These are phyloP conservation scores for Glarea lozoyensis DNA, from an alignment of 495 filamentous ascomycete genomes.

Conservation along the genomic window DNA sequence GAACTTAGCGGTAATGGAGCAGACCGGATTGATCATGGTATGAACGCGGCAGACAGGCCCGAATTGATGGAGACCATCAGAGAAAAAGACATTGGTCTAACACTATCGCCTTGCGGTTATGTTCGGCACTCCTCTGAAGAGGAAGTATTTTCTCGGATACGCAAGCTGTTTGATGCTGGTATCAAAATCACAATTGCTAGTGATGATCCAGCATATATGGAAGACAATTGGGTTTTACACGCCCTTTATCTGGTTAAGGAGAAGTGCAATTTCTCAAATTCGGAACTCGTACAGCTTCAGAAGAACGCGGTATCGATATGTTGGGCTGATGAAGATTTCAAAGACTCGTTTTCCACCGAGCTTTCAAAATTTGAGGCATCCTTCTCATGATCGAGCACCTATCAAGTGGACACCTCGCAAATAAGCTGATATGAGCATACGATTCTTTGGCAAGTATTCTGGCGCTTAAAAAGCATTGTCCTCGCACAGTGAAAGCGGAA, in stretches of 20 bases:
- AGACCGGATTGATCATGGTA: slow-evolving; percentile 56
- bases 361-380: neutral
- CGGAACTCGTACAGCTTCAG: slow-evolving; percentile 5
- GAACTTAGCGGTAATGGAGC: slow-evolving; percentile 39
- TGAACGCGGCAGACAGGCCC: slow-evolving; percentile 49
- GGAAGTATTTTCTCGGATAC: slow-evolving; percentile 46
- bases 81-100: slow-evolving; percentile 44
- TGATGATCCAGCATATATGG: slow-evolving; percentile 63
- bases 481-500: too few relatives aligned
- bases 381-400: neutral
- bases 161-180: slow-evolving; percentile 52
- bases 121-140: slow-evolving; percentile 49
- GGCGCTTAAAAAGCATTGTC: too few relatives aligned
- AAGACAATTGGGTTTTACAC: slow-evolving; percentile 10
- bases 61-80: slow-evolving; percentile 49
- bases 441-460: too few relatives aligned
- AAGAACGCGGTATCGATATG: slow-evolving; percentile 8
- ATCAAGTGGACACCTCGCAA: too few relatives aligned
- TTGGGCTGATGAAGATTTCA: slow-evolving; percentile 6
- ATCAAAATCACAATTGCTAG: slow-evolving; percentile 60
- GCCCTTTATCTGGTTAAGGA: slow-evolving; percentile 4
- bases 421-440: too few relatives aligned
- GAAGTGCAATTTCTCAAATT: slow-evolving; percentile 1
- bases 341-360: neutral
- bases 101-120: slow-evolving; percentile 66